These are phyloP conservation scores for Neoboletus subvelutipes DNA, from an alignment of 768 basidiomycete genomes.

Conservation along the genomic window DNA sequence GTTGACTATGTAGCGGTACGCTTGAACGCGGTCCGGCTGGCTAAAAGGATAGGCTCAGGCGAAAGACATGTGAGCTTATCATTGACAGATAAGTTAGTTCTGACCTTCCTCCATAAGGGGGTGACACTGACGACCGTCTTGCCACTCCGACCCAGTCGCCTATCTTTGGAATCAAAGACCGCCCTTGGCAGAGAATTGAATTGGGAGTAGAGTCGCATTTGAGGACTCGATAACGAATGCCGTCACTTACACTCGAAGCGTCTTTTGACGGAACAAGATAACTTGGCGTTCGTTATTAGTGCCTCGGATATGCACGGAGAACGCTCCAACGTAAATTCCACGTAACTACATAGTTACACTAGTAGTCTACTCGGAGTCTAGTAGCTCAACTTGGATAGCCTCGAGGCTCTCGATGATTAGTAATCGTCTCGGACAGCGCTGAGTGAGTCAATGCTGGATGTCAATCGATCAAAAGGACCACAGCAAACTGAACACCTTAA, in stretches of 20 bases:
- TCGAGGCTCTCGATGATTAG: constrained; percentile 9
- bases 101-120: constrained; percentile 2
- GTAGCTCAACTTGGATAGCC: neutral
- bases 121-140: neutral
- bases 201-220: no score
- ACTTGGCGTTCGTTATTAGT: neutral
- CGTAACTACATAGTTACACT: neutral
- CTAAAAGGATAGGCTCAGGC: no score
- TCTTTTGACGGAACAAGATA: neutral
- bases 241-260: neutral
- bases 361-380: neutral
- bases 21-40: neutral
- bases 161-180: constrained; percentile 6
- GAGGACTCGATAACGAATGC: neutral
- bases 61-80: constrained; percentile 1
- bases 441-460: constrained; percentile 8
- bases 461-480: constrained; percentile 4
- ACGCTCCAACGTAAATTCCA: neutral
- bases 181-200: no score
- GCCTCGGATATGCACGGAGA: neutral
- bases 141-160: neutral
- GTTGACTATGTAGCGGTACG: neutral
- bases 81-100: neutral
- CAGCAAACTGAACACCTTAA: neutral
- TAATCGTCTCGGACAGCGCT: constrained; percentile 6